Percentiles rank a stretch among this genome's conserved stretches.
These are phyloP conservation scores for Darksidea phi DNA, from an alignment of 495 filamentous ascomycete species.

Conservation along the genomic window DNA sequence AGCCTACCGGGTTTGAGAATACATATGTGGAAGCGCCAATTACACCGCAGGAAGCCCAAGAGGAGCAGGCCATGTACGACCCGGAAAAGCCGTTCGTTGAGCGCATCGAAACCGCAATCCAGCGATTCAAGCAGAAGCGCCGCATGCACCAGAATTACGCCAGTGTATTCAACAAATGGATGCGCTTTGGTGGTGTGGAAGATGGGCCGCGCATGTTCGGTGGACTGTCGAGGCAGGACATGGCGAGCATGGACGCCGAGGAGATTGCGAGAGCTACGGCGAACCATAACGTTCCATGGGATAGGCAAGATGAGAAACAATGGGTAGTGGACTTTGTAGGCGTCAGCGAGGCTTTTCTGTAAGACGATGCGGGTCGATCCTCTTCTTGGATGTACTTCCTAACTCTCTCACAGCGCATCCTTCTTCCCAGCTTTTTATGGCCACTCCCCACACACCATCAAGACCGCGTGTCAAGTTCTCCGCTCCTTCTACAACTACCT, in stretches of 20 bases:
- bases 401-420: slow-evolving; percentile 41
- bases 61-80: slow-evolving; percentile 52
- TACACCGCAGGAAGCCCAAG: slow-evolving; percentile 60
- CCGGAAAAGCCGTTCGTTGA: slow-evolving; percentile 39
- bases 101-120: slow-evolving; percentile 82
- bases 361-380: slow-evolving; percentile 31
- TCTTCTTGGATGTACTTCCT: neutral
- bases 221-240: slow-evolving; percentile 56
- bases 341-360: slow-evolving; percentile 79
- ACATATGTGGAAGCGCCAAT: slow-evolving; percentile 76
- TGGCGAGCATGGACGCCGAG: slow-evolving; percentile 56
- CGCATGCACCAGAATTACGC: slow-evolving; percentile 63
- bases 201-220: slow-evolving; percentile 64
- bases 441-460: slow-evolving; percentile 46
- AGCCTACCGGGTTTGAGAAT: slow-evolving; percentile 54
- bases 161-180: slow-evolving; percentile 72
- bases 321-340: slow-evolving; percentile 79
- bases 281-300: slow-evolving; percentile 54
- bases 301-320: slow-evolving; percentile 46
- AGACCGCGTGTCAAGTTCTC: slow-evolving; percentile 59
- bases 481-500: slow-evolving; percentile 90
- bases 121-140: slow-evolving; percentile 72
- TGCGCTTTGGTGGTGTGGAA: slow-evolving; percentile 80
- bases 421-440: slow-evolving; percentile 49
- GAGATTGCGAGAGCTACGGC: slow-evolving; percentile 63